Evolutionary conservation across 768 basidiomycete species (phyloP).

Genomic region (Kwoniella europaea): DNA sequence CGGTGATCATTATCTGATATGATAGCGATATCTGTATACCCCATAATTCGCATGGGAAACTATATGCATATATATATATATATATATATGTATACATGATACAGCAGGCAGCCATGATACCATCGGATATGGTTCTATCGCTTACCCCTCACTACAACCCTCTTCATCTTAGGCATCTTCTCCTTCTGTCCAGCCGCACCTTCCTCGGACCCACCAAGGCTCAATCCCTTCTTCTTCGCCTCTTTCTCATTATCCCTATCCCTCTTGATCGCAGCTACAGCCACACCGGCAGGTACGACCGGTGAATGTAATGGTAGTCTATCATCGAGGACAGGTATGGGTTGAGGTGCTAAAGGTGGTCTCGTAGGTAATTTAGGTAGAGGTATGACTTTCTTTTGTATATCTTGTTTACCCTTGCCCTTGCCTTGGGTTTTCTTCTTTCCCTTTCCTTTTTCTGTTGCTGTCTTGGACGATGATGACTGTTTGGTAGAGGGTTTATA

Average conservation of each 20-base stretch:
- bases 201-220: conserved; percentile 15
- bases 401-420: conserved; percentile 6
- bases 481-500: conserved; percentile 12
- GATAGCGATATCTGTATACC: not conserved
- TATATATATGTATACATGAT: not conserved
- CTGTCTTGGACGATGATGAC: not conserved
- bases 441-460: not conserved
- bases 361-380: conserved; percentile 61
- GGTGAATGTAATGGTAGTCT: conserved; percentile 83
- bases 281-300: conserved; percentile 73
- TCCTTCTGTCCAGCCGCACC: conserved; percentile 30
- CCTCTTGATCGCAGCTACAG: conserved; percentile 82
- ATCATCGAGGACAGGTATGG: conserved; percentile 72
- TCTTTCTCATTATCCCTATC: conserved; percentile 71
- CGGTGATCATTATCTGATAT: not conserved
- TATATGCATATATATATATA: too few species aligned
- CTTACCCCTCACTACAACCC: conserved; percentile 56
- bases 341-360: conserved; percentile 76
- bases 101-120: not conserved
- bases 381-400: conserved; percentile 4
- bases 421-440: not conserved
- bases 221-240: conserved; percentile 59
- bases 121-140: conserved; percentile 31
- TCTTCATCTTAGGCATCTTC: conserved; percentile 56
- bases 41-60: too few species aligned